phyloP scores from a whole-genome alignment of 2,329 filamentous ascomycete species.

The Colletotrichum tofieldiae region DNA sequence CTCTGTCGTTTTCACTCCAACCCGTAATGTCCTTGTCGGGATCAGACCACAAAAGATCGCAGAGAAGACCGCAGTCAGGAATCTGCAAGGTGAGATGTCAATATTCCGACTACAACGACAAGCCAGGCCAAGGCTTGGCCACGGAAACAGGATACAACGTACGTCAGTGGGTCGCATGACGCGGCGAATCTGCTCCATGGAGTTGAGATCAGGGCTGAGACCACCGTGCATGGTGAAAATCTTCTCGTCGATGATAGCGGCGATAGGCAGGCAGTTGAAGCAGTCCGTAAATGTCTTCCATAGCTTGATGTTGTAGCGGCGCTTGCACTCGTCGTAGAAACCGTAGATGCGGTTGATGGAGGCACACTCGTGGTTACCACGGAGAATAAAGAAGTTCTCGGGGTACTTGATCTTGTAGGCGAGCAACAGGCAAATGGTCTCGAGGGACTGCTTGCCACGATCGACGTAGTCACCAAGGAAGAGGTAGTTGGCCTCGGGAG shows the following conservation, averaged over 20 bases:
- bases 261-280: slow-evolving; percentile 99
- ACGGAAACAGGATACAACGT: slow-evolving; percentile 63
- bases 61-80: slow-evolving; percentile 96
- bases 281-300: slow-evolving; percentile 99
- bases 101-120: not conserved
- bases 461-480: slow-evolving; percentile 99
- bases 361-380: slow-evolving; percentile 98
- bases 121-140: slow-evolving; percentile 24
- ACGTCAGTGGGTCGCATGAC: slow-evolving; percentile 99
- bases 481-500: slow-evolving; percentile 98
- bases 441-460: slow-evolving; percentile 98
- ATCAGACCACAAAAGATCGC: slow-evolving; percentile 98
- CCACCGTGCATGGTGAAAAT: slow-evolving; percentile 99
- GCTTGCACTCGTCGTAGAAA: slow-evolving; percentile 99
- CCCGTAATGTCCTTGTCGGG: slow-evolving; percentile 99
- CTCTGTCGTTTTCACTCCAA: slow-evolving; percentile 99
- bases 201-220: slow-evolving; percentile 96
- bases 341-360: slow-evolving; percentile 99
- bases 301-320: slow-evolving; percentile 98
- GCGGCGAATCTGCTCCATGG: slow-evolving; percentile 99
- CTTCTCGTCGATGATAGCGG: slow-evolving; percentile 99
- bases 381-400: slow-evolving; percentile 99
- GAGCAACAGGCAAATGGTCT: slow-evolving; percentile 96
- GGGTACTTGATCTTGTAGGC: slow-evolving; percentile 99
- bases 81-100: slow-evolving; percentile 73